Conservation (phyloP, 2,329 filamentous ascomycete species). For the Fusarium mundagurra region DNA sequence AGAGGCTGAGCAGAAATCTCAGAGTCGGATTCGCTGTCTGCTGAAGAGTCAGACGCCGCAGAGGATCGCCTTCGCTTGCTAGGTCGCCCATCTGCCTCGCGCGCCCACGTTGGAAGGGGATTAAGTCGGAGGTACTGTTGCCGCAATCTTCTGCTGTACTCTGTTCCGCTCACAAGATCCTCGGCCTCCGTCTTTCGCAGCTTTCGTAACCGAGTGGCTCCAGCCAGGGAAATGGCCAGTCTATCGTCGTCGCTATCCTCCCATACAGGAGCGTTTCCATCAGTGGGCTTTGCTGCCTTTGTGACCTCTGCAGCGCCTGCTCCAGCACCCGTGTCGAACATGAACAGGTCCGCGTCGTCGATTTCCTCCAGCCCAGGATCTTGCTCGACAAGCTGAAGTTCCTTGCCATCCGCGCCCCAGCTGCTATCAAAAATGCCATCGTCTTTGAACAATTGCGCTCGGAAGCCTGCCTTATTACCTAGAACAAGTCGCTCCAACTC, state of each 20-base stretch:
- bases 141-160: conserved; percentile 83
- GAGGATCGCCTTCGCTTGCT: conserved; percentile 64
- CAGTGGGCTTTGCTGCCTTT: conserved; percentile 40
- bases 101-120: conserved; percentile 69
- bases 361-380: conserved; percentile 67
- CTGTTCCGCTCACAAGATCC: conserved; percentile 84
- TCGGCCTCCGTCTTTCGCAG: conserved; percentile 83
- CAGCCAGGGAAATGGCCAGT: conserved; percentile 82
- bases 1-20: conserved; percentile 78
- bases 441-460: conserved; percentile 72
- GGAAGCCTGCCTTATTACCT: conserved; percentile 85
- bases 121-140: conserved; percentile 75
- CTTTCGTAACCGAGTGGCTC: conserved; percentile 80
- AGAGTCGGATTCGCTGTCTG: conserved; percentile 67
- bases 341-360: conserved; percentile 86
- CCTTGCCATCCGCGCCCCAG: conserved; percentile 48
- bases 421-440: conserved; percentile 51
- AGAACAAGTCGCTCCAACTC: conserved; percentile 90
- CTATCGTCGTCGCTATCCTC: conserved; percentile 96
- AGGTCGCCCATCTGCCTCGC: conserved; percentile 59
- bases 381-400: conserved; percentile 52
- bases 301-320: conserved; percentile 47
- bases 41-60: conserved; percentile 59
- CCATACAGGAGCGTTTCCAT: conserved; percentile 73
- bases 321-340: conserved; percentile 75